These are phyloP conservation scores for Carpinus fangiana DNA, from an alignment of 306 rosid genomes.

Conservation along the genomic window DNA sequence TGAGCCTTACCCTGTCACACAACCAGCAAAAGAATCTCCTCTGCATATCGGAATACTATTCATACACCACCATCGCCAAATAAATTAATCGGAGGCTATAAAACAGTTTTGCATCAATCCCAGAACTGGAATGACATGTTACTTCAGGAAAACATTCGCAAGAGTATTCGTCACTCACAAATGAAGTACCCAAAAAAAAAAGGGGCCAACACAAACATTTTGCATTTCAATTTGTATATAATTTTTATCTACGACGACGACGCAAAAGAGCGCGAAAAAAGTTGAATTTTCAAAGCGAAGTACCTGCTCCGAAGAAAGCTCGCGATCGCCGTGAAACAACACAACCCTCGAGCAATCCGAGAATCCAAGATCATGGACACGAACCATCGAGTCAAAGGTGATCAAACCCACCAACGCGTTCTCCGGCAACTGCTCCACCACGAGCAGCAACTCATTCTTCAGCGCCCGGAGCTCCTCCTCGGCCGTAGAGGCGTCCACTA, in stretches of 20 bases:
- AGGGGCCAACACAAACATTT: neutral
- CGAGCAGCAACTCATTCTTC: conserved; percentile 60
- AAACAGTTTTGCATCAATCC: neutral
- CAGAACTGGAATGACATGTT: neutral
- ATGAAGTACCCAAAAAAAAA: neutral
- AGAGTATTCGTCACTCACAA: neutral
- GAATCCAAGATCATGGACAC: conserved; percentile 61
- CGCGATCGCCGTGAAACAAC: conserved; percentile 59
- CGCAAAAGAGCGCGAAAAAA: neutral
- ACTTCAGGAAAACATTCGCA: neutral
- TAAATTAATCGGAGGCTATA: neutral
- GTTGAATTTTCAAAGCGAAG: neutral
- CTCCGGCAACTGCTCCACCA: conserved; percentile 65
- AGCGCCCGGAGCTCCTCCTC: conserved; percentile 64
- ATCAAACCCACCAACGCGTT: conserved; percentile 58
- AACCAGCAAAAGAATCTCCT: conserved; percentile 12
- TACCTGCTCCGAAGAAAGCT: conserved; percentile 69
- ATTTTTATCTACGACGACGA: neutral
- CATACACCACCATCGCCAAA: neutral
- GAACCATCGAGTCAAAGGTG: conserved; percentile 80
- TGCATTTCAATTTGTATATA: no score
- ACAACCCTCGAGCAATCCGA: conserved; percentile 60
- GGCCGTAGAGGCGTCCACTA: conserved; percentile 53
- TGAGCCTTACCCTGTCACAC: neutral
- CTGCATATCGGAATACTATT: neutral